These are phyloP conservation scores for Bacidia gigantensis DNA, from an alignment of 495 filamentous ascomycete genomes.

Conservation along the genomic window DNA sequence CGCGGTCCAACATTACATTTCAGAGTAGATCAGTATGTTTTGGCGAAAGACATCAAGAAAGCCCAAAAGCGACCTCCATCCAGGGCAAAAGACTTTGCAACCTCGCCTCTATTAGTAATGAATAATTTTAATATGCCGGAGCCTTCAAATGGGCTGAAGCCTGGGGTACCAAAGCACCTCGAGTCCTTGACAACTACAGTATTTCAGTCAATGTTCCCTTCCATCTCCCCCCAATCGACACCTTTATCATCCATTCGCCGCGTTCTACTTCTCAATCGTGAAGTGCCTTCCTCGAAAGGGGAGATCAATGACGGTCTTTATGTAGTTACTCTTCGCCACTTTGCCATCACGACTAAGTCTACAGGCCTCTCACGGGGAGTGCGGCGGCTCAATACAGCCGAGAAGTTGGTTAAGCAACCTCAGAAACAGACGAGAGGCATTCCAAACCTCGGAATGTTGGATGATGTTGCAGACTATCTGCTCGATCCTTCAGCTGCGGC, in stretches of 20 bases:
- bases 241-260: slow-evolving; percentile 79
- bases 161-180: slow-evolving; percentile 65
- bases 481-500: slow-evolving; percentile 65
- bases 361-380: slow-evolving; percentile 73
- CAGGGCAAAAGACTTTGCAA: slow-evolving; percentile 68
- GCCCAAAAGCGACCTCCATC: slow-evolving; percentile 68
- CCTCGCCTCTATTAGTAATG: slow-evolving; percentile 86
- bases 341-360: slow-evolving; percentile 79
- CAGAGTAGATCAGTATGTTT: slow-evolving; percentile 87
- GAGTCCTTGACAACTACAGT: slow-evolving; percentile 86
- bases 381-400: slow-evolving; percentile 76
- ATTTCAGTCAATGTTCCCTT: slow-evolving; percentile 93
- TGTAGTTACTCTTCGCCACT: slow-evolving; percentile 84
- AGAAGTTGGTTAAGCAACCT: slow-evolving; percentile 46
- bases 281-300: slow-evolving; percentile 26
- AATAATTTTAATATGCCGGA: slow-evolving; percentile 78
- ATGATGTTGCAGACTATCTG: slow-evolving; percentile 93
- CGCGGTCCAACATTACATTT: slow-evolving; percentile 89
- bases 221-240: slow-evolving; percentile 83
- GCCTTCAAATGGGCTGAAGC: slow-evolving; percentile 44
- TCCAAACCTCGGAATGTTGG: slow-evolving; percentile 78
- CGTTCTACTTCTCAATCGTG: slow-evolving; percentile 80
- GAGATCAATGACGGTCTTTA: slow-evolving; percentile 52
- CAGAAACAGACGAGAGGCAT: slow-evolving; percentile 48
- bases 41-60: slow-evolving; percentile 77